Evolutionary conservation across 2,329 filamentous ascomycete species (phyloP), one percentile per base, ranked within the genome.

Genomic region (Fusarium guadeloupense): DNA sequence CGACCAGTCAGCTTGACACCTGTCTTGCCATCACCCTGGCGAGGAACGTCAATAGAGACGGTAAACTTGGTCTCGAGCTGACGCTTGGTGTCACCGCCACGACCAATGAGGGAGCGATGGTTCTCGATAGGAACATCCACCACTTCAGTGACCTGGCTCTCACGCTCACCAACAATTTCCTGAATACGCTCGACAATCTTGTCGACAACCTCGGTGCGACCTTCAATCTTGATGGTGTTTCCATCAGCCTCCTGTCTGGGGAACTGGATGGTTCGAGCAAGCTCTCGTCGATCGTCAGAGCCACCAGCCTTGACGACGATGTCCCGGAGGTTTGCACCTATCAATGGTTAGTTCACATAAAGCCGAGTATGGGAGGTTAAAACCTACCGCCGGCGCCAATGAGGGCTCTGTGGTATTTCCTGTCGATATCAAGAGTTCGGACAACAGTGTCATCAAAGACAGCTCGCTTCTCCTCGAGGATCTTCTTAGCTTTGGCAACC

Each of bases 191-290:
- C 84, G 70, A 94, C 83, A 68, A 99, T 96, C 78, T 92, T 96
- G 69, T 97, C 90, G 3, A 98, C 94, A 20, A 99, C 82, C 33
- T 88, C 87, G 60, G 86, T 88, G 41, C 90, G 89, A 25, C 95
- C 95, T 77, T 97, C 93, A 6, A 99, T 82, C 73, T 90, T 93
- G 76, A 99, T 97, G 21, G 84, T 85, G 71, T 90, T 92, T 38
- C 91, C 92, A 57, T 90, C 89, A 46, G 89, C 86, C 54, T 96
- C 93, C 64, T 91, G 89, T 74, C 93, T 93, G 53, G 95, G 95
- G 82, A 99, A 98, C 75, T 94, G 93, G 57, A 99, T 92, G 69
- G 94, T 92, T 62, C 94, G 91, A 45, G 93, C 91, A 68, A 95
- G 86, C 60, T 91, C 89, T 34, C 91, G 88, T 61, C 89, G 86